Base-by-base conservation (phyloP, 2,329 filamentous ascomycete species). In the Epichloe hybrida region DNA sequence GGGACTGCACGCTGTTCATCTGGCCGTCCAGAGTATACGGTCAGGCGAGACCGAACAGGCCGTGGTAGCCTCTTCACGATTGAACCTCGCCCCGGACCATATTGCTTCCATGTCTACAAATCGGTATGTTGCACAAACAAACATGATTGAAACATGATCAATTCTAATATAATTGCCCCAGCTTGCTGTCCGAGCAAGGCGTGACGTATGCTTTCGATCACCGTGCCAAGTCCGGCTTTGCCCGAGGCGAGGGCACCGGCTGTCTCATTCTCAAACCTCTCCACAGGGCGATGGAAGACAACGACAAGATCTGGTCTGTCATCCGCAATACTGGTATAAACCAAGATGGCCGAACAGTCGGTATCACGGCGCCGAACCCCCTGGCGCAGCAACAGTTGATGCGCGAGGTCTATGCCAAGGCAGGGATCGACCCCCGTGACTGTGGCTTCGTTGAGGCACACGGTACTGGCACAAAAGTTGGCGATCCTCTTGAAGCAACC, bases 201-300 rank as follows among this genome's bases (percentile, higher is more conserved):
- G 34, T 37, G 35, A 79, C 72, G 13, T 72, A 70, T 47, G 75
- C 75, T 45, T 56, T 59, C 38, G 53, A 65, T 56, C 53, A 63
- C 52, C 46, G 59, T 50, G 60, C 59, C 46, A 44, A 60, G 20
- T 56, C 34, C 39, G 82, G 81, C 0, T 85, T 81, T 56, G 79
- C 73, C 0, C 72, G 80, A 9, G 81, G 78, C 8, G 80, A 84
- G 56, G 80, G 79, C 4, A 71, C 74, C 20, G 76, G 68, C 6
- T 68, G 74, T 46, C 56, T 84, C 3, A 60, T 82, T 11, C 59
- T 84, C 12, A 83, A 83, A 64, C 72, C 70, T 1, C 66, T 83
- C 0, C 69, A 72, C 36, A 69, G 76, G 52, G 80, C 80, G 2
- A 59, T 80, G 27, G 63, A 60, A 41, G 77, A 79, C 54, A 74